These are phyloP conservation scores for Mucor mucedo DNA, from an alignment of 371 early-diverging fungal species.

Conservation along the genomic window DNA sequence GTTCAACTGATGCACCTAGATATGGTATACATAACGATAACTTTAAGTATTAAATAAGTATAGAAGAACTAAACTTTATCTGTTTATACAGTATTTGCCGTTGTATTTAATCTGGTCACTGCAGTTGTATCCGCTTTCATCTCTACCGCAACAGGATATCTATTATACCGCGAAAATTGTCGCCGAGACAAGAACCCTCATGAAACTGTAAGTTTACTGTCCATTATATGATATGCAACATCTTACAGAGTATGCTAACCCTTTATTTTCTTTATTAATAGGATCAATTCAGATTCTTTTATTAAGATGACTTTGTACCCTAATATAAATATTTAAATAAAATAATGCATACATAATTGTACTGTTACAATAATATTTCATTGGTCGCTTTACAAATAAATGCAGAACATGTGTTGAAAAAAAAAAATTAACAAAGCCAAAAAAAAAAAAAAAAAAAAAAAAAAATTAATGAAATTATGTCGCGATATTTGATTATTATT, in stretches of 20 bases:
- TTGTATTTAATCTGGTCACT: conserved; percentile 22
- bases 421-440: too few species aligned
- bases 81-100: conserved; percentile 23
- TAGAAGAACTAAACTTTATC: not conserved
- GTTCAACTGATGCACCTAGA: conserved; percentile 28
- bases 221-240: not conserved
- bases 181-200: conserved; percentile 14
- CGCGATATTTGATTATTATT: too few species aligned
- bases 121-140: conserved; percentile 15
- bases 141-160: conserved; percentile 21
- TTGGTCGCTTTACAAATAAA: too few species aligned
- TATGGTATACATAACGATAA: conserved; percentile 24
- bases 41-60: not conserved
- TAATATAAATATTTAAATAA: conserved; percentile 2
- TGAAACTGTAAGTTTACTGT: conserved; percentile 2
- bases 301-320: conserved; percentile 1
- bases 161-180: conserved; percentile 27
- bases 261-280: not conserved
- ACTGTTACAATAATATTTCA: not conserved
- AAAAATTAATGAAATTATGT: too few species aligned
- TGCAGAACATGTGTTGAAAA: too few species aligned
- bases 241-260: not conserved
- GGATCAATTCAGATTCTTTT: conserved; percentile 19
- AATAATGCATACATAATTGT: not conserved
- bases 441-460: too few species aligned